A percentile compares a stretch with the other conserved stretches of the same genome.
Evolutionary conservation across 208 protist species (phyloP).

Genomic region (Trypanosoma grayi): DNA sequence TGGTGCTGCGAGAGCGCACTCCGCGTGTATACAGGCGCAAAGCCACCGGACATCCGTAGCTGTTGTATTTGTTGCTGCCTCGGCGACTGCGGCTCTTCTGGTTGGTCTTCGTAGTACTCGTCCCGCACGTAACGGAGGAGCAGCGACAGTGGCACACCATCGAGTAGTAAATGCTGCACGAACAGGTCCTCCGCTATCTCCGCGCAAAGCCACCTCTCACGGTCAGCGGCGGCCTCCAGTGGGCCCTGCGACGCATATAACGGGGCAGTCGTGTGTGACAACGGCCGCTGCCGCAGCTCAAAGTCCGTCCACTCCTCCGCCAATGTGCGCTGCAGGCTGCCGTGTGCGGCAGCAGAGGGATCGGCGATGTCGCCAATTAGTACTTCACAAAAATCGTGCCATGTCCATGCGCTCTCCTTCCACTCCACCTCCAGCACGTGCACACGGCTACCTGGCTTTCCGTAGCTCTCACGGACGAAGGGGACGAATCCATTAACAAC

Average conservation of each 20-base stretch:
- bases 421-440: constrained; percentile 56
- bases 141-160: constrained; percentile 42
- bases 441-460: constrained; percentile 21
- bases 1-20: constrained; percentile 19
- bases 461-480: constrained; percentile 45
- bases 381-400: constrained; percentile 37
- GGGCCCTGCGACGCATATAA: constrained; percentile 52
- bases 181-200: constrained; percentile 30
- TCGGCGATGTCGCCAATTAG: constrained; percentile 45
- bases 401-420: constrained; percentile 41
- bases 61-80: not conserved
- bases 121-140: constrained; percentile 21
- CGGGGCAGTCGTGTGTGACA: constrained; percentile 34
- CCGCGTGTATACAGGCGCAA: constrained; percentile 14
- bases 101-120: not conserved
- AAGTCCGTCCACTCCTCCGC: constrained; percentile 46
- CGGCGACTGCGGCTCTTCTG: too few relatives aligned
- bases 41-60: not conserved
- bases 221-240: constrained; percentile 63
- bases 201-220: constrained; percentile 47
- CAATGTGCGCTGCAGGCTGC: constrained; percentile 50
- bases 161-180: constrained; percentile 42
- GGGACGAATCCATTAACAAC: constrained; percentile 81
- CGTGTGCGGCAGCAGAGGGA: constrained; percentile 24
- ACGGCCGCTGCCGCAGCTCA: constrained; percentile 34